These are phyloP conservation scores for Pterulicium gracile DNA, from an alignment of 1,284 basidiomycete species.

Conservation along the genomic window DNA sequence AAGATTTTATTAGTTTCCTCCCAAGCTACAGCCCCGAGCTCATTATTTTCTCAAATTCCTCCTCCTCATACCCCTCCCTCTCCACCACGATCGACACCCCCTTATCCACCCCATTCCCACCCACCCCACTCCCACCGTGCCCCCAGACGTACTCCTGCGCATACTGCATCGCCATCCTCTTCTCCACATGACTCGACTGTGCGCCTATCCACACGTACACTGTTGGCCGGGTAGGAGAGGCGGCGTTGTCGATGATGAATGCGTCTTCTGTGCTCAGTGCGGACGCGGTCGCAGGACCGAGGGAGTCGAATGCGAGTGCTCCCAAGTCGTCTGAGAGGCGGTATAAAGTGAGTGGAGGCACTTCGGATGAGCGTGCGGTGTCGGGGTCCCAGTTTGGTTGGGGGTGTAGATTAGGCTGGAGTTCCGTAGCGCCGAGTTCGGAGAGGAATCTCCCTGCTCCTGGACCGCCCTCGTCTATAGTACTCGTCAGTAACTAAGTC, in stretches of 20 bases:
- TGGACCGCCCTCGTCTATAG: conserved; percentile 36
- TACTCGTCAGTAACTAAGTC: background rate
- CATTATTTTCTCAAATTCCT: conserved; percentile 25
- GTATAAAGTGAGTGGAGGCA: conserved; percentile 24
- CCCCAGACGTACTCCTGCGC: conserved; percentile 42
- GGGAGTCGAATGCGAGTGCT: conserved; percentile 24
- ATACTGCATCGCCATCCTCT: conserved; percentile 39
- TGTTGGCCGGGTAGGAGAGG: conserved; percentile 20
- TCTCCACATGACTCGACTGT: conserved; percentile 34
- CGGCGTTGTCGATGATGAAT: conserved; percentile 21
- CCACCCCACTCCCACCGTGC: too few species aligned
- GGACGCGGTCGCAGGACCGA: conserved; percentile 19
- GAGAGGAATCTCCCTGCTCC: conserved; percentile 36
- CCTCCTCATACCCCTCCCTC: conserved; percentile 37
- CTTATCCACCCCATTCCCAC: conserved; percentile 15
- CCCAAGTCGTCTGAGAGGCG: conserved; percentile 38
- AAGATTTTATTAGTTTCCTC: background rate
- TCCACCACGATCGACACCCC: conserved; percentile 38
- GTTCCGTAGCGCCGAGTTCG: conserved; percentile 25
- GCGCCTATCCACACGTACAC: conserved; percentile 51
- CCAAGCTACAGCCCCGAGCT: background rate
- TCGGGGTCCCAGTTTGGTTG: conserved; percentile 7
- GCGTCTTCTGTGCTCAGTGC: conserved; percentile 29
- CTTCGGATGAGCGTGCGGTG: conserved; percentile 2
- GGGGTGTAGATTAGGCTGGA: conserved; percentile 13